Percentiles rank a stretch among this genome's conserved stretches.
phyloP scores from a whole-genome alignment of 768 basidiomycete genomes.

The Pisolithus tinctorius region DNA sequence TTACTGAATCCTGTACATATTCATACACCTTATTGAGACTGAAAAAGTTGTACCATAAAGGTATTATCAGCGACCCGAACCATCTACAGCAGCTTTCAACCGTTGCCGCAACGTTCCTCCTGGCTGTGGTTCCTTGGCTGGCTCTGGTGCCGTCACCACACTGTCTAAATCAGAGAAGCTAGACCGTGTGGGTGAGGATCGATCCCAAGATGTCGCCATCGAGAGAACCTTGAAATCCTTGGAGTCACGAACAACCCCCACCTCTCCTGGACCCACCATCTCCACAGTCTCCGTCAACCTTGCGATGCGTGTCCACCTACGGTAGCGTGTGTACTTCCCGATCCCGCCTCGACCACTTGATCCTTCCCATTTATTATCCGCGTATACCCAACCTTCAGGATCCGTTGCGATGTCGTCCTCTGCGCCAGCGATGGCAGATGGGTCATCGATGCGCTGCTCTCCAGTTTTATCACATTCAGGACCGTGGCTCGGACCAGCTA shows the following conservation, averaged over 20 bases:
- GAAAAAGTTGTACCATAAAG: not conserved
- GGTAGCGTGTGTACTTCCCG: slow-evolving; percentile 86
- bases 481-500: slow-evolving; percentile 12
- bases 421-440: slow-evolving; percentile 24
- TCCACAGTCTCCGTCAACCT: slow-evolving; percentile 69
- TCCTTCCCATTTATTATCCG: slow-evolving; percentile 93
- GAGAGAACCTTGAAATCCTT: slow-evolving; percentile 14
- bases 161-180: slow-evolving; percentile 25
- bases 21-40: too few relatives aligned
- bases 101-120: slow-evolving; percentile 20
- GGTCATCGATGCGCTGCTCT: slow-evolving; percentile 23
- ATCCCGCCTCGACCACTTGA: slow-evolving; percentile 71
- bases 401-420: slow-evolving; percentile 64
- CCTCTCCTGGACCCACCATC: slow-evolving; percentile 34
- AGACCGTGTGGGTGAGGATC: slow-evolving; percentile 22
- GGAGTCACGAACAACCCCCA: slow-evolving; percentile 24
- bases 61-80: slow-evolving; percentile 12
- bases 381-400: slow-evolving; percentile 87
- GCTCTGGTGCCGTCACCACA: slow-evolving; percentile 18
- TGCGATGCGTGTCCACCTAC: slow-evolving; percentile 85
- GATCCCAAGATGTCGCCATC: slow-evolving; percentile 18
- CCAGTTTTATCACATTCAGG: slow-evolving; percentile 18
- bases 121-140: slow-evolving; percentile 10
- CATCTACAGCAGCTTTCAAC: slow-evolving; percentile 25
- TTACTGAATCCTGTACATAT: not conserved